Evolutionary conservation across 306 rosid genomes (phyloP), one percentile per base, ranked within the genome.

Genomic region (Quercus ilex): DNA sequence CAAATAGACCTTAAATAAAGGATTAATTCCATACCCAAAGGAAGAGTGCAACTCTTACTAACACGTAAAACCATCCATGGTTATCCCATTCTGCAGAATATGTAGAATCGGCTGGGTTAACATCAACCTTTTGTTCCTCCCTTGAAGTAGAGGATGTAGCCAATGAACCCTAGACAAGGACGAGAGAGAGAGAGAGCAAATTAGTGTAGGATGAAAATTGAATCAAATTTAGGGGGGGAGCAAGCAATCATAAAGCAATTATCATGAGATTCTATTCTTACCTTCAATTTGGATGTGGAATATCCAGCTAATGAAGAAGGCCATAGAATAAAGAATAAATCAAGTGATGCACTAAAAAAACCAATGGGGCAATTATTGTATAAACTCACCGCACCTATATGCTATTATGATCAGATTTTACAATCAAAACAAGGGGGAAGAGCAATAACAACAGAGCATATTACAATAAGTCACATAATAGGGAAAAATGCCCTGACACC

Each of bases 1-100:
- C 77, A 76, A 84, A 33, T 6, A 58, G 1, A 67, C 20, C 46
- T 52, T 2, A 56, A 80, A 72, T 41, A 55, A 19, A 41, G 53
- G 73, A 25, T 3, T 30, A 80, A 12, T 33, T 64, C 3, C 81
- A 74, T 91, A 95, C 99, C 99, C 99, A 93, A 69, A 95, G 97
- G 78, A 93, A 95, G 84, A 95, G 82, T 83, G 94, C 98, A 31
- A 95, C 84, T 74, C 99, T 89, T 53, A 95, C 99, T 74, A 90
- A 83, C 41, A 95, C 81, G 81, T 84, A 95, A 83, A 93, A 93
- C 94, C 96, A 90, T 69, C 97, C 97, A 81, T 86, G 90, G 78
- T 73, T 81, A 78, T 85, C 93, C 98, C 97, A 92, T 21, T 78
- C 81, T 30, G 55, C 56, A 18, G 92, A 81, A 68, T 85, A 55